Evolutionary conservation across 2,329 filamentous ascomycete species (phyloP).

Genomic region (Pezicula carpinea): DNA sequence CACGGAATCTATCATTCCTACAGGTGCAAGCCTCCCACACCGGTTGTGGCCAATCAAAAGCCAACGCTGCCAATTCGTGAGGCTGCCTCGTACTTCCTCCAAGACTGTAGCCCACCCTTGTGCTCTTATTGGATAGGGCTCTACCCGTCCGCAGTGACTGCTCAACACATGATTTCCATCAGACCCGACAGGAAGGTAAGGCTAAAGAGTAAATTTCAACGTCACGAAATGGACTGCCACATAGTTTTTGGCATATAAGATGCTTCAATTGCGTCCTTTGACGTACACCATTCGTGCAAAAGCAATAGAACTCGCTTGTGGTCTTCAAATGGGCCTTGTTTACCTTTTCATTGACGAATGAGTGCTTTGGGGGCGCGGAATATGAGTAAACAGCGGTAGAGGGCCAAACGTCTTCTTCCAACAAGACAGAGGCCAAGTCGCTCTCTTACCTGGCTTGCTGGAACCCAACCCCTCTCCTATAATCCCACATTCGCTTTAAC

Average conservation of each 20-base stretch:
- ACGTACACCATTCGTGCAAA: neutral
- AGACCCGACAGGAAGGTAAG: conserved; percentile 18
- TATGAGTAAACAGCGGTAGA: conserved; percentile 22
- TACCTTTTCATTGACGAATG: conserved; percentile 14
- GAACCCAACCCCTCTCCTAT: conserved; percentile 10
- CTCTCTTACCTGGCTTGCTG: conserved; percentile 10
- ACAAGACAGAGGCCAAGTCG: conserved; percentile 13
- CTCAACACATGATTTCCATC: conserved; percentile 21
- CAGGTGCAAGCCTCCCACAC: too few species aligned
- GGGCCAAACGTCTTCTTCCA: conserved; percentile 14
- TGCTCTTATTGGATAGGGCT: conserved; percentile 12
- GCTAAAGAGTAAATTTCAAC: conserved; percentile 5
- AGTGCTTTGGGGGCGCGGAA: conserved; percentile 8
- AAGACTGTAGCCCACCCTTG: neutral
- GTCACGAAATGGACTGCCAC: neutral
- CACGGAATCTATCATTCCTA: too few species aligned
- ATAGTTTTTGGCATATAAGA: neutral
- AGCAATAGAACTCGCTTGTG: conserved; percentile 12
- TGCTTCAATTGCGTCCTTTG: too few species aligned
- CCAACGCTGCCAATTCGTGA: conserved; percentile 3
- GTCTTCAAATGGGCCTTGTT: conserved; percentile 24
- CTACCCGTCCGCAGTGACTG: conserved; percentile 15
- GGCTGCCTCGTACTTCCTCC: conserved; percentile 14
- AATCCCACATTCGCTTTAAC: neutral
- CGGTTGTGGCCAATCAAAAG: neutral